phyloP scores from a whole-genome alignment of 2,329 filamentous ascomycete genomes.

The Colletotrichum sp. region DNA sequence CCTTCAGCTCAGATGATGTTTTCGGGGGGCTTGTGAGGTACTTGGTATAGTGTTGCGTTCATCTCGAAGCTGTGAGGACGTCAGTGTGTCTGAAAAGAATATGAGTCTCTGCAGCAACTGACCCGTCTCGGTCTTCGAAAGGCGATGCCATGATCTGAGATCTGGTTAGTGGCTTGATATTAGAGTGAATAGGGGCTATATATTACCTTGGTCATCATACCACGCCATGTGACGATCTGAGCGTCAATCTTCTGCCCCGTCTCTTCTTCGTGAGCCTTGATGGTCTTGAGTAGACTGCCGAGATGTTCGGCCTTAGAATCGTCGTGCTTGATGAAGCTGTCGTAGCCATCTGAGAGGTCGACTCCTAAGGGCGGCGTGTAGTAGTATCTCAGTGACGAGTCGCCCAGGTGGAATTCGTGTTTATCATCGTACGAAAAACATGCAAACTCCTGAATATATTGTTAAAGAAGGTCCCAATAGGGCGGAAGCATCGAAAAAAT shows the following conservation, averaged over 20 bases:
- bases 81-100: background rate
- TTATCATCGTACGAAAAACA: conserved; percentile 92
- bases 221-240: conserved; percentile 90
- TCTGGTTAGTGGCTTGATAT: background rate
- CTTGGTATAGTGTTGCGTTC: conserved; percentile 92
- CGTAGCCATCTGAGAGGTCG: conserved; percentile 81
- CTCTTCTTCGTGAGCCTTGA: conserved; percentile 75
- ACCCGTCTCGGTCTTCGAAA: conserved; percentile 84
- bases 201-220: conserved; percentile 95
- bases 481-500: background rate
- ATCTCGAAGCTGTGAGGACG: conserved; percentile 78
- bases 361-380: conserved; percentile 75
- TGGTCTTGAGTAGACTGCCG: conserved; percentile 79
- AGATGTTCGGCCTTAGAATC: conserved; percentile 86
- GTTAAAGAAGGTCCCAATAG: background rate
- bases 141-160: conserved; percentile 81
- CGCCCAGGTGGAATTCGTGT: conserved; percentile 77
- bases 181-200: background rate
- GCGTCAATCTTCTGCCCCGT: conserved; percentile 72
- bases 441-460: conserved; percentile 73
- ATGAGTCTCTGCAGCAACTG: conserved; percentile 29
- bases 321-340: conserved; percentile 83
- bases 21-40: conserved; percentile 44
- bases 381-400: conserved; percentile 85
- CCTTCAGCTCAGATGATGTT: conserved; percentile 20